phyloP scores from a whole-genome alignment of 805 yeast genomes.

The Yamadazyma nakazawae region DNA sequence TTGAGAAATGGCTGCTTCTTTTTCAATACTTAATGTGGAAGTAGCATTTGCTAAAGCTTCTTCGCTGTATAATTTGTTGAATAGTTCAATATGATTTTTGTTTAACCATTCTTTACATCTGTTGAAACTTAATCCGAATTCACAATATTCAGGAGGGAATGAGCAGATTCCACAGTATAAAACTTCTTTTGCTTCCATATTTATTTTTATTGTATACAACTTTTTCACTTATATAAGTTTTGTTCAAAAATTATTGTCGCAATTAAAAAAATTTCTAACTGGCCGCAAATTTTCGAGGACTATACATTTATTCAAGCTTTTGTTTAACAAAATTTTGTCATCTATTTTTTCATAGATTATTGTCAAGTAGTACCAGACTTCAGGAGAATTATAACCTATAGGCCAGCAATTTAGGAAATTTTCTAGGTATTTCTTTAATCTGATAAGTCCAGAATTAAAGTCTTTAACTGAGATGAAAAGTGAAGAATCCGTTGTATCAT shows the following conservation, averaged over 20 bases:
- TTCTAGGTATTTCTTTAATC: conserved; percentile 49
- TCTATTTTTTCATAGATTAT: conserved; percentile 57
- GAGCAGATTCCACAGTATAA: conserved; percentile 77
- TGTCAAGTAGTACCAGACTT: conserved; percentile 69
- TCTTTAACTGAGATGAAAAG: conserved; percentile 56
- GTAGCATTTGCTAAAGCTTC: conserved; percentile 55
- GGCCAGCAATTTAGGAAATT: conserved; percentile 36
- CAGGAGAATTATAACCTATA: conserved; percentile 42
- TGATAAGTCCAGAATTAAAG: conserved; percentile 55
- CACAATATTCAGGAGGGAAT: conserved; percentile 90
- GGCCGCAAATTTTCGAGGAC: conserved; percentile 62
- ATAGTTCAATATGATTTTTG: conserved; percentile 56
- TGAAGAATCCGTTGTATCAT: conserved; percentile 29
- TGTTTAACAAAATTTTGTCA: conserved; percentile 44
- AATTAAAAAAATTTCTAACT: conserved; percentile 38
- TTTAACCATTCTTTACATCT: conserved; percentile 83
- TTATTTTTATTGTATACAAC: conserved; percentile 2
- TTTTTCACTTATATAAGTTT: not conserved
- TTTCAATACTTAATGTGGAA: conserved; percentile 64
- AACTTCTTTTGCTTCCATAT: conserved; percentile 23
- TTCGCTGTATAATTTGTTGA: conserved; percentile 56
- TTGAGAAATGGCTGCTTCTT: conserved; percentile 76
- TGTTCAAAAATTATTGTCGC: conserved; percentile 21
- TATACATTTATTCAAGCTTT: conserved; percentile 60
- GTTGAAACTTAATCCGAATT: conserved; percentile 77